These are phyloP conservation scores for Candida dajiaensis DNA, from an alignment of 805 yeast genomes.

Conservation along the genomic window DNA sequence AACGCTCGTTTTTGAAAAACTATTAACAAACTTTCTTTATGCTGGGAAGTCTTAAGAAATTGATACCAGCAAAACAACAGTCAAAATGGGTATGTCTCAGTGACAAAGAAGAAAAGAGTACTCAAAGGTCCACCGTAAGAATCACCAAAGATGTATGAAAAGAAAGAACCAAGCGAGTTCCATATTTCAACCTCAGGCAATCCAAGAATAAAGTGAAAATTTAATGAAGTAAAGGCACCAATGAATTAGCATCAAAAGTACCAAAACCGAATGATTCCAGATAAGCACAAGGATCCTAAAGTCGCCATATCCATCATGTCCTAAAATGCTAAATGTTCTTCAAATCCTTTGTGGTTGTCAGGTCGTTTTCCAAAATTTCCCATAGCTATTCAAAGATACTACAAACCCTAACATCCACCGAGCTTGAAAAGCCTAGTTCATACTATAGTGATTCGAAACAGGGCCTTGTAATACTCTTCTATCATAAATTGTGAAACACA, in stretches of 20 bases:
- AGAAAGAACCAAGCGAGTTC: not conserved
- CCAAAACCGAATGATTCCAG: not conserved
- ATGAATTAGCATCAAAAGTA: not conserved
- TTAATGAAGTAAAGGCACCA: not conserved
- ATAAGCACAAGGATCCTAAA: not conserved
- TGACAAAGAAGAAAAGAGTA: not conserved
- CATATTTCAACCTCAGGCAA: too few relatives aligned
- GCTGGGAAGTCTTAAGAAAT: not conserved
- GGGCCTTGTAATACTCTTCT: not conserved
- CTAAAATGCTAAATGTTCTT: too few relatives aligned
- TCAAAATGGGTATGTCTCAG: conserved; percentile 26
- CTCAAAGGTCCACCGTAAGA: not conserved
- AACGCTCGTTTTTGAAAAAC: conserved; percentile 3
- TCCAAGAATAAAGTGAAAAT: not conserved
- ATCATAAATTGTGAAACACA: not conserved
- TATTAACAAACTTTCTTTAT: not conserved
- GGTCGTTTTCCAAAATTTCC: too few relatives aligned
- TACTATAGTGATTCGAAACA: not conserved
- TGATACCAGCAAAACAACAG: conserved; percentile 21
- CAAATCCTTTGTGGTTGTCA: too few relatives aligned
- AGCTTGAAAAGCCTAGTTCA: not conserved
- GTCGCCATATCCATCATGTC: too few relatives aligned
- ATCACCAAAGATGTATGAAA: not conserved
- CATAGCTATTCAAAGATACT: not conserved
- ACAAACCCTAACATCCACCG: not conserved